phyloP scores from a whole-genome alignment of 805 yeast species.

The Saturnispora dispora region DNA sequence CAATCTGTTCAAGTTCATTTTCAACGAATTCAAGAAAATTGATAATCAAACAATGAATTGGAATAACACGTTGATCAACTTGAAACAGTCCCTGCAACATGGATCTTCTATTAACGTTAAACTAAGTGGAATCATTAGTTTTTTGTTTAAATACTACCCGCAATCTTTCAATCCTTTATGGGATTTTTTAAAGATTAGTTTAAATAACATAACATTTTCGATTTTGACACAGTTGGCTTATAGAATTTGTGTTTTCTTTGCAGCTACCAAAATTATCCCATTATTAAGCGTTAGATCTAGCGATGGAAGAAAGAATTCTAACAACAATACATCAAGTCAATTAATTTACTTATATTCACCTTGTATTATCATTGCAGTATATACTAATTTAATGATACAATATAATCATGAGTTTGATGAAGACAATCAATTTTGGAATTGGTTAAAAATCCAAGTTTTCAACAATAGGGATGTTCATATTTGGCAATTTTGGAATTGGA shows the following conservation, averaged over 20 bases:
- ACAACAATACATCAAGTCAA: neutral
- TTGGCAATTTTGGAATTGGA: conserved; percentile 60
- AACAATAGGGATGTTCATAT: conserved; percentile 1
- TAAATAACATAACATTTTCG: conserved; percentile 36
- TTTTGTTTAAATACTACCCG: conserved; percentile 3
- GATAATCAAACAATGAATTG: conserved; percentile 25
- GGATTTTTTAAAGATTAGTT: conserved; percentile 38
- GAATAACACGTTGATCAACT: neutral
- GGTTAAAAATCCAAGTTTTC: conserved; percentile 12
- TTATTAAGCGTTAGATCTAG: conserved; percentile 29
- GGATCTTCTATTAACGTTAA: conserved; percentile 10
- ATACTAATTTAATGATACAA: conserved; percentile 88
- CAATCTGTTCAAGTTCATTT: conserved; percentile 27
- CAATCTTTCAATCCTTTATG: conserved; percentile 29
- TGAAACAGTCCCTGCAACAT: conserved; percentile 10
- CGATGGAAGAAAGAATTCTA: neutral
- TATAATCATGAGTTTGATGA: conserved; percentile 68
- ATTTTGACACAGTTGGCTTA: conserved; percentile 75
- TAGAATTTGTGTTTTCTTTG: conserved; percentile 73
- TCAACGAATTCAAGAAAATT: conserved; percentile 23
- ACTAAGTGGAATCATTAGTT: conserved; percentile 7
- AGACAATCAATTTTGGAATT: conserved; percentile 33
- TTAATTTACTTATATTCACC: conserved; percentile 80
- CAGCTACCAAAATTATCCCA: conserved; percentile 93
- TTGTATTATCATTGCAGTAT: conserved; percentile 87